Base-by-base conservation (phyloP, 2,329 filamentous ascomycete genomes). In the Whalleya microplaca region DNA sequence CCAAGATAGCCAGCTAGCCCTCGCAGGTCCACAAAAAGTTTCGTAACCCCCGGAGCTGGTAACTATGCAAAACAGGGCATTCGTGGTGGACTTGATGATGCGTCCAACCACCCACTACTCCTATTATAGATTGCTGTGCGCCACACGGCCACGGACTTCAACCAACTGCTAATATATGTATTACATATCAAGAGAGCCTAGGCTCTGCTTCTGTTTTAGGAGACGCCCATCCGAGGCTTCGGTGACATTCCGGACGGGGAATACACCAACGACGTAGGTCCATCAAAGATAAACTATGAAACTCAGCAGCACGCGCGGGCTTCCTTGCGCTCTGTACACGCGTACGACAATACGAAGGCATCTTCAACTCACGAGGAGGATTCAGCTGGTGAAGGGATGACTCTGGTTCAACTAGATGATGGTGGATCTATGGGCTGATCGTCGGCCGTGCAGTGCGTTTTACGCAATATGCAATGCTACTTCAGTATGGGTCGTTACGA, bases 21-120 rank as follows among this genome's bases (percentile, higher is more conserved):
- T 19, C 51, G 21, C 20, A 27, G 47, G 49, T 53, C 55, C 58
- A 58, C 55, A 27, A 49, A 54, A 49, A 1, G 18, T 45, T 49
- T 55, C 59, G 53, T 56, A 59, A 59, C 54, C 53, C 45, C 50
- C n/a, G 53, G n/a, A 49, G 51, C 56, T 56, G 56, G 53, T 51
- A 29, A 43, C n/a, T 43, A 62, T 53, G 51, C 48, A 6, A 48
- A 27, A 48, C 45, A 50, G n/a, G 53, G 51, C 50, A 21, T 40
- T 8, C 19, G 16, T 20, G 41, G 32, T 40, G 51, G 48, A 18
- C 50, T 51, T 27, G 47, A 54, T 45, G 53, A 48, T 56, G 52
- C 55, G 52, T 41, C 55, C 46, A 48, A 47, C 29, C 23, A 27
- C 41, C 53, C 40, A 45, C 21, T 50, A 9, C 12, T 40, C 23